Percentiles rank a stretch among this genome's conserved stretches.
Conservation (phyloP, 805 yeast species). For the Candida oleophila region DNA sequence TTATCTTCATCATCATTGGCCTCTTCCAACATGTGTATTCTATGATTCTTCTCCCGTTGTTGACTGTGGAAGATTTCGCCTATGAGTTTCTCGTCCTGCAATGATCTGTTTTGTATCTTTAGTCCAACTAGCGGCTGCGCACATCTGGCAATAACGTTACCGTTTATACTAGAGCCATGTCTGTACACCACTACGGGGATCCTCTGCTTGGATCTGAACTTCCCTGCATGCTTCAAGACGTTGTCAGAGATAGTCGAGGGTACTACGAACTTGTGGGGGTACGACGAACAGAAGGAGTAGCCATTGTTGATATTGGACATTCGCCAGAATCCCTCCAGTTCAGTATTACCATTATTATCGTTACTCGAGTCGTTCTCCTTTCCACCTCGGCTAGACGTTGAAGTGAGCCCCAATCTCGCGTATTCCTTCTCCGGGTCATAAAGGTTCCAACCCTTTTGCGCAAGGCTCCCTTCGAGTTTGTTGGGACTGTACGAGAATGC, state of each 20-base stretch:
- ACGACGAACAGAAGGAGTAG: conserved; percentile 70
- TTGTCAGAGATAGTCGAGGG: conserved; percentile 82
- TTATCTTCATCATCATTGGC: neutral
- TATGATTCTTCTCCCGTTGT: conserved; percentile 25
- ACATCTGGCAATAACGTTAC: conserved; percentile 81
- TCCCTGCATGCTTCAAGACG: conserved; percentile 77
- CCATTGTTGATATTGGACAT: conserved; percentile 60
- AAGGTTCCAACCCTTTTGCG: conserved; percentile 64
- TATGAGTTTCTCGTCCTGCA: conserved; percentile 86
- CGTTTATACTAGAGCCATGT: conserved; percentile 53
- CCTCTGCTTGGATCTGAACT: conserved; percentile 80
- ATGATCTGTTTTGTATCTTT: conserved; percentile 73
- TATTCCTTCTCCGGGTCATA: conserved; percentile 67
- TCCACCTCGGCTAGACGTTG: neutral
- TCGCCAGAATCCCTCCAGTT: conserved; percentile 56
- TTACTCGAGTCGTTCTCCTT: conserved; percentile 5
- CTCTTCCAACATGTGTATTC: conserved; percentile 3
- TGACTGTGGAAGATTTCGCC: conserved; percentile 71
- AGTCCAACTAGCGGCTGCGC: conserved; percentile 92
- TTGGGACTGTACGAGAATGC: conserved; percentile 84
- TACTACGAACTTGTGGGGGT: conserved; percentile 66
- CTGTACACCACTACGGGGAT: conserved; percentile 81
- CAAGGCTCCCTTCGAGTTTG: conserved; percentile 54
- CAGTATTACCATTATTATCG: conserved; percentile 9
- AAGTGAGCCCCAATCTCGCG: conserved; percentile 64